These are phyloP conservation scores for Solanum bulbocastanum DNA, from an alignment of 257 asterid genomes.

Conservation along the genomic window DNA sequence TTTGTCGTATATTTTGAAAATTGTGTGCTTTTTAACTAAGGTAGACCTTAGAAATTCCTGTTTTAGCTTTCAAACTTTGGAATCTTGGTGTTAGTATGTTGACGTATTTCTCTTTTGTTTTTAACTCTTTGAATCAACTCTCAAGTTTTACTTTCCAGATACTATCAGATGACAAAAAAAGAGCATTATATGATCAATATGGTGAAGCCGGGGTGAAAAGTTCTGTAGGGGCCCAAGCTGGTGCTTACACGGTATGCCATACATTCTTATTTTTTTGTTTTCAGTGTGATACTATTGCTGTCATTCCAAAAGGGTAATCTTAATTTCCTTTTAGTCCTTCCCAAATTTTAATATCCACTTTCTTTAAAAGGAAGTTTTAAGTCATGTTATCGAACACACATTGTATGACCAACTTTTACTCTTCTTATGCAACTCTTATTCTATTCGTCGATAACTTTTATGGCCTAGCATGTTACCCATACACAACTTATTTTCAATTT, in stretches of 20 bases:
- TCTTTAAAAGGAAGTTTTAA: neutral
- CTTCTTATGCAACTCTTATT: neutral
- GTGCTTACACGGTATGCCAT: conserved; percentile 74
- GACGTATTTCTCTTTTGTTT: neutral
- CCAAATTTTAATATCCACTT: neutral
- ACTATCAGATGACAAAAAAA: conserved; percentile 95
- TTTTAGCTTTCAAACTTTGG: neutral
- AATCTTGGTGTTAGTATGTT: neutral
- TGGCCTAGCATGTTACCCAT: neutral
- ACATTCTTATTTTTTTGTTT: neutral
- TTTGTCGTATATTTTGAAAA: neutral
- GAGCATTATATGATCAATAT: conserved; percentile 90
- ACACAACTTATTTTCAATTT: neutral
- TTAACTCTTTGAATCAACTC: conserved; percentile 12
- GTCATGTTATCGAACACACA: neutral
- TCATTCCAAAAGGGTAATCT: neutral
- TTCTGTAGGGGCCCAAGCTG: conserved; percentile 67
- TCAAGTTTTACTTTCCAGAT: conserved; percentile 66
- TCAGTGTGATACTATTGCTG: neutral
- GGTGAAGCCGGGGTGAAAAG: conserved; percentile 98
- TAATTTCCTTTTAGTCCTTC: neutral
- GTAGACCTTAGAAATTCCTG: neutral
- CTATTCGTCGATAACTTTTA: neutral
- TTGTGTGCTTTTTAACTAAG: neutral
- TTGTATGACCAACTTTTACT: neutral